phyloP scores from a whole-genome alignment of 73 alveolate genomes.

The Paramecium caudatum region DNA sequence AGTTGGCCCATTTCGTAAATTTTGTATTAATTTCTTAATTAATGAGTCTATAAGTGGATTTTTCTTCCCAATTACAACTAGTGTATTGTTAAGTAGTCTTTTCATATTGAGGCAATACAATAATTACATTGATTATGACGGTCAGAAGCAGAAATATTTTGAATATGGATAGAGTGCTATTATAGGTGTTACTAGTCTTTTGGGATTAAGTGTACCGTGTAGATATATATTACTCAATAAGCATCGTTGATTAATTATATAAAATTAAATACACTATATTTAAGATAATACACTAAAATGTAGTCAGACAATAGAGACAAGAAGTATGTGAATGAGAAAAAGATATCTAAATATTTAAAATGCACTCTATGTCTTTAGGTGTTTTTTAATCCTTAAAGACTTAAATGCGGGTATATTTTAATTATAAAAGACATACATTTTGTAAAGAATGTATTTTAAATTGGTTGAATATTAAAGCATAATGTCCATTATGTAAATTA shows the following conservation, averaged over 20 bases:
- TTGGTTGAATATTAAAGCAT: background rate
- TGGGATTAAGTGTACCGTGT: constrained; percentile 46
- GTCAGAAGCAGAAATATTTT: background rate
- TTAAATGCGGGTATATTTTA: constrained; percentile 20
- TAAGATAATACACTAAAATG: no score
- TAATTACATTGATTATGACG: background rate
- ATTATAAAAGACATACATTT: background rate
- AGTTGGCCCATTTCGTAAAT: constrained; percentile 31
- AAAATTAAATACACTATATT: no score
- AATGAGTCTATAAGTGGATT: constrained; percentile 62
- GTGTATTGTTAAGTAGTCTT: background rate
- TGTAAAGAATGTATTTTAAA: background rate
- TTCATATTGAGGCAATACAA: constrained; percentile 23
- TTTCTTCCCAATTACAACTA: constrained; percentile 40
- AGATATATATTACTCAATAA: constrained; percentile 32
- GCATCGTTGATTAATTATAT: constrained; percentile 59
- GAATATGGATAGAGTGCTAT: background rate
- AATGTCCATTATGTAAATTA: background rate
- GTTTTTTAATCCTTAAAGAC: background rate
- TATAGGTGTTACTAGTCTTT: background rate
- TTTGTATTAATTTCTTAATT: background rate
- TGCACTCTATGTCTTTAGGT: background rate
- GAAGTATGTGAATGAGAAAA: background rate
- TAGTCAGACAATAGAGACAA: no score
- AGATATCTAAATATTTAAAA: background rate